Base-by-base conservation (phyloP, 2,329 filamentous ascomycete species). In the Neocucurbitaria cava region DNA sequence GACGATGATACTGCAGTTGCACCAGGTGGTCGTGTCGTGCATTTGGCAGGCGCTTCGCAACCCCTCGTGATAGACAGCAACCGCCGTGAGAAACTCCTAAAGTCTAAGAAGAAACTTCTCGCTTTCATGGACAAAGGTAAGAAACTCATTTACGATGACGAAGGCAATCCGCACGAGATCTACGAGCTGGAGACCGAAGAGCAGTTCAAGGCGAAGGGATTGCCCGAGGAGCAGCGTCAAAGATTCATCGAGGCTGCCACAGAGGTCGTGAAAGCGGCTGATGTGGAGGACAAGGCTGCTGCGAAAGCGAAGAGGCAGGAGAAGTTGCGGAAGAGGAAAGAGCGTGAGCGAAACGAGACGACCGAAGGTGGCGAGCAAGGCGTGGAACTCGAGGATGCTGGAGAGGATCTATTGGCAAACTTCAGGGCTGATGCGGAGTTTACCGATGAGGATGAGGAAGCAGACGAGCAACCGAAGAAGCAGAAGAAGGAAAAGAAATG, bases 71-170 rank as follows among this genome's bases (percentile, higher is more conserved):
- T 99, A 58, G 95, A 99, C 79, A 96, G 92, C 11, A 96, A 98
- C 76, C 91, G 95, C 21, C 89, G 92, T 64, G 94, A 96, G 78
- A 98, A 97, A 79, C 85, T 96, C n/a, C 85, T 98, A 62, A 89
- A 89, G 70, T 96, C 91, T 18, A 98, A 97, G 83, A 96, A 96
- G 83, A 90, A 96, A 77, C 85, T 97, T 62, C 84, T 92, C 71
- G 95, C 96, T 73, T 90, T 91, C 81, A 96, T 92, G 81, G 91
- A 92, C 70, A 90, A 89, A 71, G 90, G 91, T 11, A 88, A 86
- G 36, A 96, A 95, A 73, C 80, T 97, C 7, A 83, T 97, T 5
- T 99, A 94, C 74, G 94, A 98, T 77, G 93, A 96, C 43, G 92
- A 97, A 28, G 94, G 93, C 64, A 88, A 90, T 58, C 83, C 92